phyloP scores from a whole-genome alignment of 2,329 filamentous ascomycete genomes.

The Phoma sp. region DNA sequence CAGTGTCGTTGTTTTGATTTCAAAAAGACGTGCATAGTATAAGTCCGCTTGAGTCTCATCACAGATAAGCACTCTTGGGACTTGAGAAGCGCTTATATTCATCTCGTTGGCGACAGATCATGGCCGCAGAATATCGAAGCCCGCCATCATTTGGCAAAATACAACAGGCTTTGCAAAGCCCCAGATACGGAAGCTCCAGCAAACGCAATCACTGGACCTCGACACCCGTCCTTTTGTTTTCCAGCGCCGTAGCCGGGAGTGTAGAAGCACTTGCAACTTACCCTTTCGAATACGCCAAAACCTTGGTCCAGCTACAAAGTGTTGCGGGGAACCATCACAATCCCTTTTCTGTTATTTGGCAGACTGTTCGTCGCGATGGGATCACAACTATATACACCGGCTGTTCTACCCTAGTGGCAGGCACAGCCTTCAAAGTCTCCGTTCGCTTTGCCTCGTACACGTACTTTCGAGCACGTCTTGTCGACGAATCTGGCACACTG shows the following conservation, averaged over 20 bases:
- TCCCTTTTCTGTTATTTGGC: conserved; percentile 31
- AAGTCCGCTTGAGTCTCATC: no score
- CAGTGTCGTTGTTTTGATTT: no score
- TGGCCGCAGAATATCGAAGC: no score
- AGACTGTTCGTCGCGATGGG: conserved; percentile 28
- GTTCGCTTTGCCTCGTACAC: conserved; percentile 43
- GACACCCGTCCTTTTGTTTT: conserved; percentile 49
- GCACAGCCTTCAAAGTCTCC: conserved; percentile 41
- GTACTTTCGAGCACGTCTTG: conserved; percentile 34
- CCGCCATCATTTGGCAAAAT: no score
- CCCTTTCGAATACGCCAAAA: conserved; percentile 46
- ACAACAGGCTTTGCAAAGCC: no score
- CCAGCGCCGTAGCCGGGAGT: conserved; percentile 60
- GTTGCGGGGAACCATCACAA: conserved; percentile 18
- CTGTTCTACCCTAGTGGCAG: conserved; percentile 34
- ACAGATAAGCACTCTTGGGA: no score
- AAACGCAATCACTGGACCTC: neutral
- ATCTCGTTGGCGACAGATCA: no score
- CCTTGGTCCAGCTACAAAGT: conserved; percentile 36
- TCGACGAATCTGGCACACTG: conserved; percentile 32
- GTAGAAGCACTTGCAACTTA: conserved; percentile 59
- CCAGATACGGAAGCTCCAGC: no score
- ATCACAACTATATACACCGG: conserved; percentile 40
- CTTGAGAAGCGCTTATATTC: no score
- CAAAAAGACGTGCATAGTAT: no score